phyloP scores from a whole-genome alignment of 1,284 basidiomycete species.

The Leccinum laetum region DNA sequence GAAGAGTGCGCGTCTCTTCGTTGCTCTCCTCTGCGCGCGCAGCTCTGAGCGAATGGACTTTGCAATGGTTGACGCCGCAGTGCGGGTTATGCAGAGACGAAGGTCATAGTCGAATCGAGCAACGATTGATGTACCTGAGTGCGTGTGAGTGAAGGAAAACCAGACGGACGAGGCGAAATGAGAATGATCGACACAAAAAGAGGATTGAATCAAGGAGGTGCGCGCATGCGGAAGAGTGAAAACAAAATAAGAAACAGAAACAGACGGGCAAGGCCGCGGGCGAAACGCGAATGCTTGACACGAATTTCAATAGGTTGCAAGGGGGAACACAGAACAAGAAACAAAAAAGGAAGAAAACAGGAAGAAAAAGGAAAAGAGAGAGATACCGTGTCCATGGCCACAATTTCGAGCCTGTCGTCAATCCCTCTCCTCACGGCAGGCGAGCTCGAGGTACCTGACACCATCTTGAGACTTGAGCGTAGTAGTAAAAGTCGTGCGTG shows the following conservation, averaged over 20 bases:
- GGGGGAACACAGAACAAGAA: background rate
- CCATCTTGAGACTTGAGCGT: background rate
- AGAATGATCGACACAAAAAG: too few relatives aligned
- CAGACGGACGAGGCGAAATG: too few relatives aligned
- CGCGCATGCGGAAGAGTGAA: too few relatives aligned
- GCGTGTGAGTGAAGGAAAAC: too few relatives aligned
- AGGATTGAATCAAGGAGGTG: too few relatives aligned
- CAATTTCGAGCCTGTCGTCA: background rate
- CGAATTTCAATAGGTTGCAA: background rate
- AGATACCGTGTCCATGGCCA: background rate
- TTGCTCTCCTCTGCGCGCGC: slow-evolving; percentile 20
- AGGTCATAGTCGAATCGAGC: slow-evolving; percentile 66
- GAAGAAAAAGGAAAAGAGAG: background rate
- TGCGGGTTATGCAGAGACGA: slow-evolving; percentile 78
- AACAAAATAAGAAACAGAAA: too few relatives aligned
- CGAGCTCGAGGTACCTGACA: background rate
- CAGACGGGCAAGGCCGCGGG: too few relatives aligned
- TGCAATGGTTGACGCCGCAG: slow-evolving; percentile 85
- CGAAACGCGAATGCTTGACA: background rate
- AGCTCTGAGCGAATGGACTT: slow-evolving; percentile 61
- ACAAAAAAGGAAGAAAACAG: background rate
- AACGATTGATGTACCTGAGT: too few relatives aligned
- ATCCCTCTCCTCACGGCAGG: background rate
- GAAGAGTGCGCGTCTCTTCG: too few relatives aligned
- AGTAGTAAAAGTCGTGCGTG: background rate